phyloP scores from a whole-genome alignment of 2,329 filamentous ascomycete species.

The Colletotrichum sublineola region DNA sequence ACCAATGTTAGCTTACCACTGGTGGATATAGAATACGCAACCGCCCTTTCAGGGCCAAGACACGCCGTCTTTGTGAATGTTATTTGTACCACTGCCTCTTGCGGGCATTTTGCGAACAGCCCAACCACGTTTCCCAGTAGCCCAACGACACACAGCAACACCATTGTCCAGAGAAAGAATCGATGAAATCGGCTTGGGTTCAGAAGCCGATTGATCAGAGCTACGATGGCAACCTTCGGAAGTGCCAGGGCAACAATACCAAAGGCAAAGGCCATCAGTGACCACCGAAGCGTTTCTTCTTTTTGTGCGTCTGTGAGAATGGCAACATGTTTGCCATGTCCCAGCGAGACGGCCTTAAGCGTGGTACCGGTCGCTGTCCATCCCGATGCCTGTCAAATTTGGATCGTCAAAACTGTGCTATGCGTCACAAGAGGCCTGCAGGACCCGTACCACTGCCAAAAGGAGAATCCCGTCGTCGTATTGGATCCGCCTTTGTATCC shows the following conservation, averaged over 20 bases:
- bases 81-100: slow-evolving; percentile 54
- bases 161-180: slow-evolving; percentile 54
- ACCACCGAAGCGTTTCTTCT: slow-evolving; percentile 50
- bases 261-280: slow-evolving; percentile 53
- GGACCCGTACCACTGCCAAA: slow-evolving; percentile 14
- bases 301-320: slow-evolving; percentile 49
- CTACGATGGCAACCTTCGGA: slow-evolving; percentile 58
- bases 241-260: slow-evolving; percentile 55
- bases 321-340: slow-evolving; percentile 55
- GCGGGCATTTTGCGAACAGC: slow-evolving; percentile 58
- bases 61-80: slow-evolving; percentile 52
- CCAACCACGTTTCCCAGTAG: slow-evolving; percentile 55
- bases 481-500: slow-evolving; percentile 27
- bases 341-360: slow-evolving; percentile 49
- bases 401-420: not conserved
- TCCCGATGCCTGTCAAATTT: slow-evolving; percentile 13
- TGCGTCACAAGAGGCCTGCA: not conserved
- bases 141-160: slow-evolving; percentile 47
- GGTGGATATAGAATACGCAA: slow-evolving; percentile 56
- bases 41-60: slow-evolving; percentile 51
- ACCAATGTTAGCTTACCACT: slow-evolving; percentile 49
- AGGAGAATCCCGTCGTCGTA: slow-evolving; percentile 33
- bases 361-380: slow-evolving; percentile 34
- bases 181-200: slow-evolving; percentile 52
- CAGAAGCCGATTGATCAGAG: slow-evolving; percentile 54